Conservation (phyloP, 2,329 filamentous ascomycete genomes). For the Pseudohalonectria lignicola region DNA sequence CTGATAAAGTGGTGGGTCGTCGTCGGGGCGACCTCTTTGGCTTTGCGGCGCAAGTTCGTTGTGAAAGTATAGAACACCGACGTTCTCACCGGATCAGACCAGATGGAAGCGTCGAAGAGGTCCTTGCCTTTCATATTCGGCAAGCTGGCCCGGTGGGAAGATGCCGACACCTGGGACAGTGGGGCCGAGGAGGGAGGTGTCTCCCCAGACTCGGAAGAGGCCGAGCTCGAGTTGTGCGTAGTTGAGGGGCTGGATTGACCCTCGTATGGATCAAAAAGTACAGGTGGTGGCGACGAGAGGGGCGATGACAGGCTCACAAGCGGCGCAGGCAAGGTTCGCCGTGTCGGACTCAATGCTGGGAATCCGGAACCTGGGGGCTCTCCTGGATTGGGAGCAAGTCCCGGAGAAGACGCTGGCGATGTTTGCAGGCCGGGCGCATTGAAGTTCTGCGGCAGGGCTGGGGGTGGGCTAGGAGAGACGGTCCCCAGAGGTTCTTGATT, state of each 20-base stretch:
- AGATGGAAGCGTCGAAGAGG: constrained; percentile 60
- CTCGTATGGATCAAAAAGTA: constrained; percentile 39
- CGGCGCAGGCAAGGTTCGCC: too few species aligned
- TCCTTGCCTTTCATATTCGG: constrained; percentile 61
- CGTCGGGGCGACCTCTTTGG: constrained; percentile 52
- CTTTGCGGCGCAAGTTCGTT: constrained; percentile 53
- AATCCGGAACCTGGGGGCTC: too few species aligned
- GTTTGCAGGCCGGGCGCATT: too few species aligned
- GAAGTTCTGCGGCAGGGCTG: too few species aligned
- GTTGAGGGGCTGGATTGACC: constrained; percentile 17
- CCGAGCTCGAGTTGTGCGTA: constrained; percentile 26
- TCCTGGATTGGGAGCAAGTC: too few species aligned
- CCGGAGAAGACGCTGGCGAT: too few species aligned
- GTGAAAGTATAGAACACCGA: constrained; percentile 65
- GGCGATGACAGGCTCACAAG: constrained; percentile 32
- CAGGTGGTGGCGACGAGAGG: constrained; percentile 43
- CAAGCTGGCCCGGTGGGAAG: constrained; percentile 22
- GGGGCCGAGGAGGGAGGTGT: constrained; percentile 26
- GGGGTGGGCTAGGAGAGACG: too few species aligned
- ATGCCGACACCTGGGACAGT: constrained; percentile 17
- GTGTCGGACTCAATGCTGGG: too few species aligned
- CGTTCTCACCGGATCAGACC: constrained; percentile 56
- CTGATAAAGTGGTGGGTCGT: constrained; percentile 59
- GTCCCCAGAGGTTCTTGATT: too few species aligned
- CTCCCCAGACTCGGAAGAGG: constrained; percentile 33